phyloP scores from a whole-genome alignment of 1,139 yeast species.

The Pichia sp. region DNA sequence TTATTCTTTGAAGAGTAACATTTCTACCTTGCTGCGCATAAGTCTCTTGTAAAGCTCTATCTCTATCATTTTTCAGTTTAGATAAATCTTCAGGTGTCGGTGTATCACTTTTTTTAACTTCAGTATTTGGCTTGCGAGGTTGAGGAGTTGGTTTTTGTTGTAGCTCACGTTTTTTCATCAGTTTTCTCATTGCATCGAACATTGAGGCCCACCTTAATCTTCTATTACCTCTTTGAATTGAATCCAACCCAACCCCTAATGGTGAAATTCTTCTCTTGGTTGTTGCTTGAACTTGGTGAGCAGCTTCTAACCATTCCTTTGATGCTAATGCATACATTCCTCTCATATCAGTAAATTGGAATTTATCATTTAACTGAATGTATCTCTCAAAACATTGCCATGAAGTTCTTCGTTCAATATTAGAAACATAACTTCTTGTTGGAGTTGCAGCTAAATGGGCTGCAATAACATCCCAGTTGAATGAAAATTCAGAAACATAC shows the following conservation, averaged over 20 bases:
- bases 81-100: constrained; percentile 86
- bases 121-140: constrained; percentile 32
- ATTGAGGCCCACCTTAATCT: constrained; percentile 91
- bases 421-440: constrained; percentile 67
- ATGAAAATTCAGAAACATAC: constrained; percentile 79
- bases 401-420: constrained; percentile 90
- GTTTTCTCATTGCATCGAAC: constrained; percentile 91
- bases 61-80: constrained; percentile 74
- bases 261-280: constrained; percentile 87
- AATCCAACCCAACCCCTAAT: constrained; percentile 83
- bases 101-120: constrained; percentile 30
- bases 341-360: constrained; percentile 78
- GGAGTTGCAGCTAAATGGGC: constrained; percentile 67
- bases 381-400: constrained; percentile 99
- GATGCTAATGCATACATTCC: constrained; percentile 83
- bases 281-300: constrained; percentile 80
- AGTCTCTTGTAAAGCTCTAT: constrained; percentile 73
- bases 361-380: constrained; percentile 84
- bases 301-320: constrained; percentile 87
- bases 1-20: constrained; percentile 18
- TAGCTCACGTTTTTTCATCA: constrained; percentile 81
- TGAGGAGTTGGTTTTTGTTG: constrained; percentile 47
- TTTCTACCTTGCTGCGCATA: constrained; percentile 31
- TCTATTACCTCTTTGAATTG: constrained; percentile 87
- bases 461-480: constrained; percentile 90